Evolutionary conservation across 2,329 filamentous ascomycete genomes (phyloP).

Genomic region (Taxawa tesnikishii): DNA sequence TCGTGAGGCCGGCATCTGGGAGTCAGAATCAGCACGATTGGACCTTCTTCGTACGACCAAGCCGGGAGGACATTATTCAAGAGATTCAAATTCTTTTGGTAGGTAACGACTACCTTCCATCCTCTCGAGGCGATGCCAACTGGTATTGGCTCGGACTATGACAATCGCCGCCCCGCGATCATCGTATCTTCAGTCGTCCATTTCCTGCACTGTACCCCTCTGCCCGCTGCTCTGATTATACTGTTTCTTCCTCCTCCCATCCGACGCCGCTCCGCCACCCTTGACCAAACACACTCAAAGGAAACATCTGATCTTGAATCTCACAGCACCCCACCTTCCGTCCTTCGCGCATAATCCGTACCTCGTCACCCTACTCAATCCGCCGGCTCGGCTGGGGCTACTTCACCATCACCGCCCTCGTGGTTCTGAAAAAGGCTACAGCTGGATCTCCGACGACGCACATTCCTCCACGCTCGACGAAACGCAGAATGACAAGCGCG

Average conservation of each 20-base stretch:
- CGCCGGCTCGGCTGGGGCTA: conserved; percentile 28
- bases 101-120: no score
- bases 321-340: conserved; percentile 33
- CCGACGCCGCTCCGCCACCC: no score
- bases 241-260: no score
- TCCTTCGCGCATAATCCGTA: conserved; percentile 21
- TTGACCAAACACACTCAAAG: no score
- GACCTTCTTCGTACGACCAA: conserved; percentile 33
- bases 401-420: conserved; percentile 26
- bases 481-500: conserved; percentile 14
- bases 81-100: conserved; percentile 28
- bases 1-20: conserved; percentile 11
- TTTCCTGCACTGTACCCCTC: no score
- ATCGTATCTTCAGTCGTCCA: no score
- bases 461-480: conserved; percentile 18
- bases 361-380: conserved; percentile 27
- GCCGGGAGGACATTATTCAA: conserved; percentile 30
- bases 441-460: conserved; percentile 28
- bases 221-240: no score
- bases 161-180: no score
- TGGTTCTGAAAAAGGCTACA: conserved; percentile 31
- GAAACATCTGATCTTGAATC: no score
- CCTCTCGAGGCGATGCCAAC: no score
- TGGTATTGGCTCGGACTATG: no score
- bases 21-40: conserved; percentile 29